These are phyloP conservation scores for Umbellularia californica DNA, from an alignment of 164 flowering plant species.

Conservation along the genomic window DNA sequence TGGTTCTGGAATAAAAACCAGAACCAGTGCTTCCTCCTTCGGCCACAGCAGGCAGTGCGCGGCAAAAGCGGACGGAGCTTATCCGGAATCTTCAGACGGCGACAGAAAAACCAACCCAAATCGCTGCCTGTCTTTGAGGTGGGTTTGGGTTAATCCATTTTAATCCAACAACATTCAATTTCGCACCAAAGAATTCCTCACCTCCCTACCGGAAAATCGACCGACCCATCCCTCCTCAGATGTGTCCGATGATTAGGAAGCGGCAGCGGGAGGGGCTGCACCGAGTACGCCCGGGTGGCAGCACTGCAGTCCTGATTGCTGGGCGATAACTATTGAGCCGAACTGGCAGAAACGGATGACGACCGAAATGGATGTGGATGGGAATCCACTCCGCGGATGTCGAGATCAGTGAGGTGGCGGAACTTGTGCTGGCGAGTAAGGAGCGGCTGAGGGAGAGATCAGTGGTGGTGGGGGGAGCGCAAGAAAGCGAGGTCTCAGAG, in stretches of 20 bases:
- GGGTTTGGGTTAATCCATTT: too few relatives aligned
- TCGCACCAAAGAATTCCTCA: neutral
- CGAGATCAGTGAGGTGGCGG: constrained; percentile 20
- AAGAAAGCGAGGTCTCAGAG: constrained; percentile 11
- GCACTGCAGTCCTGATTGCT: neutral
- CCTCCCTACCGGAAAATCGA: neutral
- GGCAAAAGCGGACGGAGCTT: too few relatives aligned
- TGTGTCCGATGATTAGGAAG: constrained; percentile 9
- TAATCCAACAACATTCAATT: neutral
- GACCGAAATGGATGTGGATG: neutral
- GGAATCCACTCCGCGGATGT: constrained; percentile 5
- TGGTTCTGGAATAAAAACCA: too few relatives aligned
- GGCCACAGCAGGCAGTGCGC: too few relatives aligned
- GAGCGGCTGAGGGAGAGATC: constrained; percentile 7
- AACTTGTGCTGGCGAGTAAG: constrained; percentile 27
- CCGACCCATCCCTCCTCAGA: constrained; percentile 3
- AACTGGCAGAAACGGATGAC: neutral
- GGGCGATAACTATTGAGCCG: constrained; percentile 2
- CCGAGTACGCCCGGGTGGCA: neutral
- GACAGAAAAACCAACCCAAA: too few relatives aligned
- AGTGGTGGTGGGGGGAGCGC: constrained; percentile 3
- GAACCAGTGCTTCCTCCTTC: too few relatives aligned
- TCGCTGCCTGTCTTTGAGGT: too few relatives aligned
- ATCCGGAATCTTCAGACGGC: too few relatives aligned
- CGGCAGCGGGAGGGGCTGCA: constrained; percentile 23